These are phyloP conservation scores for Melocanna baccifera DNA, from an alignment of 176 grass and related monocot genomes.

Conservation along the genomic window DNA sequence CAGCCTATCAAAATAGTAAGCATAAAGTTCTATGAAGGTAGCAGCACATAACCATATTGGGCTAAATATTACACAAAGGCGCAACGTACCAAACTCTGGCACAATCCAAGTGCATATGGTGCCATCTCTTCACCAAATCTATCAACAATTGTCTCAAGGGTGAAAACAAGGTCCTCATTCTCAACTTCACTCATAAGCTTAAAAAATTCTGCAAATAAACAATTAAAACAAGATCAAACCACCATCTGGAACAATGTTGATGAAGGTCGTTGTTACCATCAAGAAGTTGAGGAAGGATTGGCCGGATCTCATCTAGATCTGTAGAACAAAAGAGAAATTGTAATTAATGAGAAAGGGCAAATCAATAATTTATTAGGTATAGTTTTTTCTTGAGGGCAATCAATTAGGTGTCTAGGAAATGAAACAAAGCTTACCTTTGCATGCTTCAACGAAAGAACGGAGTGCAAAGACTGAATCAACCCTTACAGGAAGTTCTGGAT, in stretches of 20 bases:
- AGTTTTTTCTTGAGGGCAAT: too few species aligned
- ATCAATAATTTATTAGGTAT: constrained; percentile 1
- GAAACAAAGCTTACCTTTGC: constrained; percentile 55
- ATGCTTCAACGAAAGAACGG: constrained; percentile 95
- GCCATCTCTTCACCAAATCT: constrained; percentile 99
- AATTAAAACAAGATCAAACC: constrained; percentile 22
- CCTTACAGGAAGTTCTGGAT: constrained; percentile 84
- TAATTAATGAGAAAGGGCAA: background rate
- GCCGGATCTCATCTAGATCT: constrained; percentile 90
- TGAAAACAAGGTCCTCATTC: constrained; percentile 92
- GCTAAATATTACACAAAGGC: background rate
- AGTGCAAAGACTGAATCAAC: constrained; percentile 98
- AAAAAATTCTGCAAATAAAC: constrained; percentile 74
- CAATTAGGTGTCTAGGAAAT: background rate
- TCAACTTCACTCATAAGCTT: constrained; percentile 95
- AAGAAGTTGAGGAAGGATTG: constrained; percentile 90
- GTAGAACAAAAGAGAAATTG: constrained; percentile 27
- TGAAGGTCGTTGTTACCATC: constrained; percentile 58
- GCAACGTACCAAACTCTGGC: constrained; percentile 78
- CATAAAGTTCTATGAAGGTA: constrained; percentile 7
- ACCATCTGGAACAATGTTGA: background rate
- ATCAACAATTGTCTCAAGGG: constrained; percentile 89
- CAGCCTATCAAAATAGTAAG: constrained; percentile 55
- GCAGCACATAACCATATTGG: background rate
- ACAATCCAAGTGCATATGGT: constrained; percentile 90